phyloP scores from a whole-genome alignment of 2,329 filamentous ascomycete genomes.

The Grosmannia huntii region DNA sequence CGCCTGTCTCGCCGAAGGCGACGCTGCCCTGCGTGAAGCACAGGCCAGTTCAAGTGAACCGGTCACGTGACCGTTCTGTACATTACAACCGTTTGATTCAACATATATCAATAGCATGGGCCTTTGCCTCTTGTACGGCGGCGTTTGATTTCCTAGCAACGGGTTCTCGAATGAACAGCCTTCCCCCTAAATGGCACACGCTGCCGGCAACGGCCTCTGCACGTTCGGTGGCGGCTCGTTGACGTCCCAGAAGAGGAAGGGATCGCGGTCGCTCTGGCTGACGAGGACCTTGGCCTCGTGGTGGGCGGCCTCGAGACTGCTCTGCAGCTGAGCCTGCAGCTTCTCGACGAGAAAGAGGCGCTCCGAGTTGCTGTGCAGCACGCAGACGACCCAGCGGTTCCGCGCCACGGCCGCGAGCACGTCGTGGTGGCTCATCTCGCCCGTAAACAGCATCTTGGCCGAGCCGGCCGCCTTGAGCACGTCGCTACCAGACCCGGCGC shows the following conservation, averaged over 20 bases:
- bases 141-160: too few relatives aligned
- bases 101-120: too few relatives aligned
- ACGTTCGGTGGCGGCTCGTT: constrained; percentile 3
- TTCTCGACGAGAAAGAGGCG: constrained; percentile 64
- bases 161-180: too few relatives aligned
- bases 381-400: constrained; percentile 67
- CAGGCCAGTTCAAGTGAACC: neutral
- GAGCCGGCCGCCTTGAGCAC: constrained; percentile 59
- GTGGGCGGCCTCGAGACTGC: constrained; percentile 37
- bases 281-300: constrained; percentile 51
- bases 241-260: constrained; percentile 63
- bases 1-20: constrained; percentile 40
- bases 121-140: too few relatives aligned
- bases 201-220: neutral
- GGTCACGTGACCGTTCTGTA: too few relatives aligned
- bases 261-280: constrained; percentile 73
- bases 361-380: constrained; percentile 93
- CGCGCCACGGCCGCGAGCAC: constrained; percentile 76
- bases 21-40: constrained; percentile 28
- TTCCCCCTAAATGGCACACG: neutral
- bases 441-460: constrained; percentile 68
- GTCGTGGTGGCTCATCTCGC: constrained; percentile 88
- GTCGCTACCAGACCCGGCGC: constrained; percentile 74
- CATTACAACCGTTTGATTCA: too few relatives aligned
- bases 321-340: constrained; percentile 53